Percentiles rank a stretch among this genome's conserved stretches.
Conservation (phyloP, 208 protist genomes). For the Blechomonas ayalai region DNA sequence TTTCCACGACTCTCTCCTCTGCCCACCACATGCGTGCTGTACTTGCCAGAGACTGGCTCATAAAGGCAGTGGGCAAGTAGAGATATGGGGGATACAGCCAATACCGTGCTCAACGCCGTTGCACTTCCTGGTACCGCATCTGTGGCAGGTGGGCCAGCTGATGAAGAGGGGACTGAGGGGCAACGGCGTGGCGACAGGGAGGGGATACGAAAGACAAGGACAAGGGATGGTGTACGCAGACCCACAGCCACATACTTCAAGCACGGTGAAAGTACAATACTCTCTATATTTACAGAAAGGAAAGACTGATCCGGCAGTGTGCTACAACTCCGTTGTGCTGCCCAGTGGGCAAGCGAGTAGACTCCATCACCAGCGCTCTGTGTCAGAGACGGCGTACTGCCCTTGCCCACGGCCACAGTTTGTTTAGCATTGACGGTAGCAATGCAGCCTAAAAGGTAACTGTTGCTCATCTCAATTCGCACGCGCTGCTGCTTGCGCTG, state of each 20-base stretch:
- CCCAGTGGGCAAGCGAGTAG: not conserved
- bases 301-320: not conserved
- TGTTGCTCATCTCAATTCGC: not conserved
- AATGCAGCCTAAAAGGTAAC: not conserved
- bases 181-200: not conserved
- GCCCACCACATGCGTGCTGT: not conserved
- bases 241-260: conserved; percentile 3
- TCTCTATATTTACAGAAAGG: not conserved
- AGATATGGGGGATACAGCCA: no score
- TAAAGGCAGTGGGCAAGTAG: no score
- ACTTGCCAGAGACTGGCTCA: not conserved
- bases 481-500: not conserved
- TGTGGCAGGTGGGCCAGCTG: no score
- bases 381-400: not conserved
- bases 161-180: not conserved
- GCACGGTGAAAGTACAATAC: conserved; percentile 6
- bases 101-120: no score
- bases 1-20: not conserved
- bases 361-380: not conserved
- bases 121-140: no score
- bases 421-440: not conserved
- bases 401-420: not conserved
- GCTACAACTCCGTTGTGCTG: not conserved
- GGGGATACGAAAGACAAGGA: conserved; percentile 9
- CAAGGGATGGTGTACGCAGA: not conserved